Evolutionary conservation across 2,329 filamentous ascomycete genomes (phyloP).

Genomic region (Coniella lustricola): DNA sequence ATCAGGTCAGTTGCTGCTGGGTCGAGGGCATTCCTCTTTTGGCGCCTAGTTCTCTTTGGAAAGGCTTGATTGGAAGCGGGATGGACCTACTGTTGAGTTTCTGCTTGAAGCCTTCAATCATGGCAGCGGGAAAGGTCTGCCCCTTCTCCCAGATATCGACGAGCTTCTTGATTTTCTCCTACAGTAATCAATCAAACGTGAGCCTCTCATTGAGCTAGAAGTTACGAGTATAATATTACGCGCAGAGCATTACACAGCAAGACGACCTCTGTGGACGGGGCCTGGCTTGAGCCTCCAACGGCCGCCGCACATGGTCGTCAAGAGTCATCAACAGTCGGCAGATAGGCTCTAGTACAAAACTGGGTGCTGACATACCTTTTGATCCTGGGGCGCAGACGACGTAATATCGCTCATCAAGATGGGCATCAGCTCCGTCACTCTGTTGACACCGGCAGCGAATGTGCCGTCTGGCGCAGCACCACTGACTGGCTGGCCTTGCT

Average conservation of each 20-base stretch:
- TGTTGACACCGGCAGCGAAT: conserved; percentile 89
- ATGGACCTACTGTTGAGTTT: conserved; percentile 48
- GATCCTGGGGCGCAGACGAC: conserved; percentile 78
- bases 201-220: conserved; percentile 24
- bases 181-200: conserved; percentile 44
- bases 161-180: conserved; percentile 94
- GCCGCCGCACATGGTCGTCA: too few relatives aligned
- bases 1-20: conserved; percentile 29
- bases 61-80: background rate
- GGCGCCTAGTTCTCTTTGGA: too few relatives aligned
- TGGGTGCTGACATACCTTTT: conserved; percentile 71
- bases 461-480: conserved; percentile 81
- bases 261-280: too few relatives aligned
- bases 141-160: conserved; percentile 98
- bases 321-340: background rate
- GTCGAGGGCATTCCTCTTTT: conserved; percentile 22
- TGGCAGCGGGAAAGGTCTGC: conserved; percentile 74
- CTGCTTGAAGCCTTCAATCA: conserved; percentile 77
- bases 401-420: conserved; percentile 94
- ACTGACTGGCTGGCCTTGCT: conserved; percentile 73
- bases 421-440: conserved; percentile 91
- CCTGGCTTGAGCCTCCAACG: too few relatives aligned
- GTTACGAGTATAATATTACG: conserved; percentile 10
- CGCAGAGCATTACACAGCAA: conserved; percentile 3
- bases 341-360: background rate